Base-by-base conservation (phyloP, 148 eudicot genomes). In the Camellia sinensis region DNA sequence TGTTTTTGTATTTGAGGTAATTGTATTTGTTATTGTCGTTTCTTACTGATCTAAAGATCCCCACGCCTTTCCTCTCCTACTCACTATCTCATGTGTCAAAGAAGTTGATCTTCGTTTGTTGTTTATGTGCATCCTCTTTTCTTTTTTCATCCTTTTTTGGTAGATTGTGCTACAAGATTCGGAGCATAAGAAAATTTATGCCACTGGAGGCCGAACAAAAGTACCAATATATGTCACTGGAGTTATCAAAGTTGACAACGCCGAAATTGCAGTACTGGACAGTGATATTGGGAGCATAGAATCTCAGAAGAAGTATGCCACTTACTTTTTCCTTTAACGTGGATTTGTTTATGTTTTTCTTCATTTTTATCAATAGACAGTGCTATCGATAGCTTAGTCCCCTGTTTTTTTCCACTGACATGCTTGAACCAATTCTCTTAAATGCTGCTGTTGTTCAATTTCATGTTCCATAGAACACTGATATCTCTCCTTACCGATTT, bases 1-100 rank as follows among this genome's bases (percentile, higher is more conserved):
- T 78, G 80, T 88, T 80, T 91, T 96, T 86, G 86, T 88, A 74
- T 91, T 93, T 83, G 89, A 92, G 98, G 99, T 96, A 74, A 19
- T 77, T 52, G 43, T 52, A 61, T 59, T 14, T 61, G 41, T 71
- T 57, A 44, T 3, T 67, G 41, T 54, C 45, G 17, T 41, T 54
- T 76, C 29, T 53, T 56, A 3, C 14, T 41, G 3, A 41, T 75
- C 54, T 76, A 12, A 44, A 13, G 14, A 41, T 5, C 45, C 11
- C 13, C 29, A 29, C 29, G 1, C 1, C 29, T 29, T 44, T n/a
- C 18, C 67, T n/a, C 72, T 54, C 5, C 19, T n/a, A 37, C 7
- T 65, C 21, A 12, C 40, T 48, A 41, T 7, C 37, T 66, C 41
- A 61, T 63, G 57, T 37, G 40, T 75, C 68, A 43, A 44, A 53